Conservation (phyloP, 768 basidiomycete species). For the Tulasnella calospora region DNA sequence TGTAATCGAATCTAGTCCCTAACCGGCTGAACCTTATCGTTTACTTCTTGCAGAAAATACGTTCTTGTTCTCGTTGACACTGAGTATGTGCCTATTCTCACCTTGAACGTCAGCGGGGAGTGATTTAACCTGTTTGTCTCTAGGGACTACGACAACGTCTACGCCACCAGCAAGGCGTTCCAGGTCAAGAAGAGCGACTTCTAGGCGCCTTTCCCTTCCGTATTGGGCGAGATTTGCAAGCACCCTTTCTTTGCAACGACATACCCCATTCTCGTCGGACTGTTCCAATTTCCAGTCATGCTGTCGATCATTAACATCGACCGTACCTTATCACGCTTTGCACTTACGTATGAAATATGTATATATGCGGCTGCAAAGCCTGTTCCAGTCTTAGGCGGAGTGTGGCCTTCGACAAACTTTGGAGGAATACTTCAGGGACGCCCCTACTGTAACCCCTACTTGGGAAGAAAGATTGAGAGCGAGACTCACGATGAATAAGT, state of each 20-base stretch:
- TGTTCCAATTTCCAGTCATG: background rate
- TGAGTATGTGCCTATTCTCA: background rate
- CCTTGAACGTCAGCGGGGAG: background rate
- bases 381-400: background rate
- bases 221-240: background rate
- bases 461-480: no score
- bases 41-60: background rate
- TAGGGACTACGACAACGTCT: background rate
- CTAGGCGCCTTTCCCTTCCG: background rate
- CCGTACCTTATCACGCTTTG: background rate
- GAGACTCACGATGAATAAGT: no score
- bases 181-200: slow-evolving; percentile 5
- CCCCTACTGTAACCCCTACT: no score
- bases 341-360: background rate
- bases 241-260: background rate
- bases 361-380: background rate
- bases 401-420: background rate
- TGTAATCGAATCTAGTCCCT: no score
- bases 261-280: background rate
- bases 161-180: background rate
- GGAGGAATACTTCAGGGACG: no score
- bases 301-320: background rate
- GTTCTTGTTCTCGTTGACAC: background rate
- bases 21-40: background rate
- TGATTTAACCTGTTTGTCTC: background rate